A percentile compares a stretch with the other conserved stretches of the same genome.
These are phyloP conservation scores for Fusarium nisikadoi DNA, from an alignment of 2,329 filamentous ascomycete species.

Conservation along the genomic window DNA sequence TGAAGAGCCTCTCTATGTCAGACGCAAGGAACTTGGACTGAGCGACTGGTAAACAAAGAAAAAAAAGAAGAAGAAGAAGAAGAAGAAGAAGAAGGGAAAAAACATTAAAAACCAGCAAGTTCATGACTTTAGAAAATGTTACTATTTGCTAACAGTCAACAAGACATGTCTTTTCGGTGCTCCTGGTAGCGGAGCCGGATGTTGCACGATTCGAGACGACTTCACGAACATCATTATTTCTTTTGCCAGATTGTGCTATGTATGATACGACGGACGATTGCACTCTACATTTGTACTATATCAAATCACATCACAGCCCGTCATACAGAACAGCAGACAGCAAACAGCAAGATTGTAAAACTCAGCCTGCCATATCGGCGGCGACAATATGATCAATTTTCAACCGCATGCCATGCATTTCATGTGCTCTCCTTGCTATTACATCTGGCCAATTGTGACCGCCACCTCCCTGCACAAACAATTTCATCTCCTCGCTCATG, in stretches of 20 bases:
- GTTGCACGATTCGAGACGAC: conserved; percentile 15
- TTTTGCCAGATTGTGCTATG: background rate
- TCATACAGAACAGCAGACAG: background rate
- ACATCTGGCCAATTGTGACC: background rate
- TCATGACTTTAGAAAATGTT: background rate
- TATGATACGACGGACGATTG: background rate
- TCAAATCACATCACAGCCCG: background rate
- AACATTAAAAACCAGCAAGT: background rate
- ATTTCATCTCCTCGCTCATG: background rate
- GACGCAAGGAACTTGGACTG: conserved; percentile 24
- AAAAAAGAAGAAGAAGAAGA: no score
- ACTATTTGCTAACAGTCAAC: background rate
- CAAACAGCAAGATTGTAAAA: conserved; percentile 8
- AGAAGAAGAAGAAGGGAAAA: no score
- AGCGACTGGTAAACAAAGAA: conserved; percentile 25
- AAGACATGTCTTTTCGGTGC: conserved; percentile 11
- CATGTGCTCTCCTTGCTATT: conserved; percentile 10
- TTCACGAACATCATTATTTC: conserved; percentile 4
- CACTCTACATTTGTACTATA: background rate
- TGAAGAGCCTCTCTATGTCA: conserved; percentile 30
- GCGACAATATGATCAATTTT: conserved; percentile 22
- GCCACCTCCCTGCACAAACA: background rate
- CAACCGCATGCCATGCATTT: background rate
- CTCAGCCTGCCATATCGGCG: conserved; percentile 22
- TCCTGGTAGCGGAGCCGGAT: conserved; percentile 10